phyloP scores from a whole-genome alignment of 768 basidiomycete species.

The Pleurotus pulmonarius region DNA sequence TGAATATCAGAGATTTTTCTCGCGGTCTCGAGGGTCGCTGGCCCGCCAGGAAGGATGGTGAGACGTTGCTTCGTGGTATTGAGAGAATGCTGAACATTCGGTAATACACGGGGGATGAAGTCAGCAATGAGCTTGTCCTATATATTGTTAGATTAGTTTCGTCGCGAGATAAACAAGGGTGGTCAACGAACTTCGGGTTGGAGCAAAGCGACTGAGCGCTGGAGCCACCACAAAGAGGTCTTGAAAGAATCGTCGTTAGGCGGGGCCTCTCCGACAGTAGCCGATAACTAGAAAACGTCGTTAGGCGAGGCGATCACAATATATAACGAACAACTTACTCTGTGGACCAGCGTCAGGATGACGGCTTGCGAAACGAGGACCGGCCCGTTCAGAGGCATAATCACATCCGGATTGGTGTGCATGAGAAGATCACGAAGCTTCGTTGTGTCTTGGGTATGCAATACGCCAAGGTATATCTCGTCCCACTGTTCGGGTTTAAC shows the following conservation, averaged over 20 bases:
- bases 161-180: not conserved
- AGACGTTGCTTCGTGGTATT: slow-evolving; percentile 80
- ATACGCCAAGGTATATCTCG: slow-evolving; percentile 72
- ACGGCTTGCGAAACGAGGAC: slow-evolving; percentile 81
- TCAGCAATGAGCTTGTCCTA: slow-evolving; percentile 81
- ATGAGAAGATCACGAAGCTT: slow-evolving; percentile 73
- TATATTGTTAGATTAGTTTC: not conserved
- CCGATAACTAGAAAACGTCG: slow-evolving; percentile 51
- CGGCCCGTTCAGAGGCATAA: slow-evolving; percentile 73
- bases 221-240: slow-evolving; percentile 82
- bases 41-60: slow-evolving; percentile 69
- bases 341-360: slow-evolving; percentile 76
- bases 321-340: slow-evolving; percentile 44
- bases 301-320: slow-evolving; percentile 2
- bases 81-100: slow-evolving; percentile 72
- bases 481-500: slow-evolving; percentile 76
- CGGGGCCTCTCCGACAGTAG: slow-evolving; percentile 69
- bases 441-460: slow-evolving; percentile 69
- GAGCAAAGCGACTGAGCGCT: slow-evolving; percentile 66
- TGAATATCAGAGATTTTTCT: slow-evolving; percentile 73
- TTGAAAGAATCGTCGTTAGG: slow-evolving; percentile 82
- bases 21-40: slow-evolving; percentile 63
- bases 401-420: slow-evolving; percentile 72
- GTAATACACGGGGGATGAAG: slow-evolving; percentile 77
- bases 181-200: slow-evolving; percentile 59